Conservation (phyloP, 306 rosid genomes). For the Casuarina cunninghamiana region DNA sequence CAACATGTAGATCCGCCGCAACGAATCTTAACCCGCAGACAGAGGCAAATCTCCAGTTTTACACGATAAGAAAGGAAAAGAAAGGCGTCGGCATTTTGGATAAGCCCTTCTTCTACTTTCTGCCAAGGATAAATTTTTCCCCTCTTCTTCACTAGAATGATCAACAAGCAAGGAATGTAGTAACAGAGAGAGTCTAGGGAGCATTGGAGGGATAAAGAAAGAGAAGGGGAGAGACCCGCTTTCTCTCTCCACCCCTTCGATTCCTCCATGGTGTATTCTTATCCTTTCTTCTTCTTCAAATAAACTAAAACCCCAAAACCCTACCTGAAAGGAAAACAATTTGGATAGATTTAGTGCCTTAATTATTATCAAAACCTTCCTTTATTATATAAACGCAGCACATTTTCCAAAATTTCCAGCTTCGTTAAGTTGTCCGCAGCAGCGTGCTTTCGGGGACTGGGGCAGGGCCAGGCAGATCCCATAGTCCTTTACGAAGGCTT, state of each 20-base stretch:
- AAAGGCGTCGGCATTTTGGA: slow-evolving; percentile 34
- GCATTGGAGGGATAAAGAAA: slow-evolving; percentile 21
- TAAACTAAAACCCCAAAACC: slow-evolving; percentile 35
- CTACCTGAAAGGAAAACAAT: slow-evolving; percentile 23
- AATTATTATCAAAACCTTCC: slow-evolving; percentile 10
- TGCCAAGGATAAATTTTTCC: not conserved
- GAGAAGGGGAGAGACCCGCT: not conserved
- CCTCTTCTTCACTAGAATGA: slow-evolving; percentile 33
- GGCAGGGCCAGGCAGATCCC: slow-evolving; percentile 29
- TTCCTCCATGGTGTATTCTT: not conserved
- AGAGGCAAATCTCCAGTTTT: slow-evolving; percentile 18
- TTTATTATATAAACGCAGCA: slow-evolving; percentile 42
- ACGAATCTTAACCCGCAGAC: slow-evolving; percentile 55
- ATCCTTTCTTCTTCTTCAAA: slow-evolving; percentile 4
- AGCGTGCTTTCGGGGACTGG: slow-evolving; percentile 37
- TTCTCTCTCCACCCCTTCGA: slow-evolving; percentile 20
- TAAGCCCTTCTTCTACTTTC: slow-evolving; percentile 2
- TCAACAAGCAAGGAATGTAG: slow-evolving; percentile 56
- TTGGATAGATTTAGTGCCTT: slow-evolving; percentile 3
- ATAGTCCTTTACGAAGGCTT: slow-evolving; percentile 19
- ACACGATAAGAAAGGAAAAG: slow-evolving; percentile 17
- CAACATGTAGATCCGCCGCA: slow-evolving; percentile 31
- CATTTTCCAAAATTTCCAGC: slow-evolving; percentile 39
- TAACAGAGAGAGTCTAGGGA: slow-evolving; percentile 28
- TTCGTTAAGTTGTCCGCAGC: slow-evolving; percentile 2